Percentiles rank a stretch among this genome's conserved stretches.
phyloP scores from a whole-genome alignment of 2,329 filamentous ascomycete species.

The Cladosporium halotolerans region DNA sequence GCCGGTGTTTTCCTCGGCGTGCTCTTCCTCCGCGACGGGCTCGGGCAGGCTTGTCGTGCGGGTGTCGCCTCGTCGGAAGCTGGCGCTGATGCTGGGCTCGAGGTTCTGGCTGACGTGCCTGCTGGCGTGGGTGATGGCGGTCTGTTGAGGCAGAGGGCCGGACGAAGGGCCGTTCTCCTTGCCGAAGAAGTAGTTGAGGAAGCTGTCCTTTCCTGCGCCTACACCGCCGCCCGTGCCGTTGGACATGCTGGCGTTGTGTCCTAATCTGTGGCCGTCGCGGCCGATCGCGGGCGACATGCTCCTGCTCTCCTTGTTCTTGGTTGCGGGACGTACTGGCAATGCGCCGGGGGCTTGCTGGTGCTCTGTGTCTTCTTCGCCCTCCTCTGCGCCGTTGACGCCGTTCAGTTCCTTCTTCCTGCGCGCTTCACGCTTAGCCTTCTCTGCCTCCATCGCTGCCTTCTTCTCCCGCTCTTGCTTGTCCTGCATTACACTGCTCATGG shows the following conservation, averaged over 20 bases:
- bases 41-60: conserved; percentile 34
- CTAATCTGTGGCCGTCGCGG: conserved; percentile 34
- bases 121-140: conserved; percentile 36
- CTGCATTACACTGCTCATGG: conserved; percentile 94
- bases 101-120: conserved; percentile 72
- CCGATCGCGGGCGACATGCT: conserved; percentile 79
- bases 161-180: conserved; percentile 65
- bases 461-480: conserved; percentile 93
- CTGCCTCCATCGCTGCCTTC: conserved; percentile 70
- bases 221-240: conserved; percentile 26
- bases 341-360: conserved; percentile 42
- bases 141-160: conserved; percentile 30
- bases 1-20: conserved; percentile 20
- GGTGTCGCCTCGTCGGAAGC: conserved; percentile 65
- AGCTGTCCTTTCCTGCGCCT: conserved; percentile 75
- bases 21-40: conserved; percentile 50
- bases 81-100: conserved; percentile 78
- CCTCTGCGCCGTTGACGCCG: conserved; percentile 65
- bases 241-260: conserved; percentile 16
- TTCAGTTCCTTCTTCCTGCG: conserved; percentile 77
- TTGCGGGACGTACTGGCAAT: conserved; percentile 48
- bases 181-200: conserved; percentile 97
- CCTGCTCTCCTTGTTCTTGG: conserved; percentile 51
- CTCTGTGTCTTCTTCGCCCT: conserved; percentile 57
- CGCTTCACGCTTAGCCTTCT: conserved; percentile 78